phyloP scores from a whole-genome alignment of 805 yeast genomes.

The Pichia californica region DNA sequence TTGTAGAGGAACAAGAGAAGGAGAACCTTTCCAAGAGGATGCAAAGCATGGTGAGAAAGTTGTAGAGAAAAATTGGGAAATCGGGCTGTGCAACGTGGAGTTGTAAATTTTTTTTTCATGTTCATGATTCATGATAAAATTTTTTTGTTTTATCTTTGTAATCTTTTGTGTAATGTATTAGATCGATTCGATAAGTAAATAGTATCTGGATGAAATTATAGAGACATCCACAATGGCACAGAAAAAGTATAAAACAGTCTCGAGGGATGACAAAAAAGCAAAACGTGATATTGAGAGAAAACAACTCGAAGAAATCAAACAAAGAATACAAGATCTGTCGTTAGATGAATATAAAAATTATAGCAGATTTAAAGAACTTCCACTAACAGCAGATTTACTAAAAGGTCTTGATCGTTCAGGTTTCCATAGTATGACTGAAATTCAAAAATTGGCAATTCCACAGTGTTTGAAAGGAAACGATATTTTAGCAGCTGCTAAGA shows the following conservation, averaged over 20 bases:
- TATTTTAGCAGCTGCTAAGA: conserved; percentile 80
- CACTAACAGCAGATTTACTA: conserved; percentile 56
- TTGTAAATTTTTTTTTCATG: background rate
- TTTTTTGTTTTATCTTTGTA: conserved; percentile 1
- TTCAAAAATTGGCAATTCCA: conserved; percentile 77
- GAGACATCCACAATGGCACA: conserved; percentile 27
- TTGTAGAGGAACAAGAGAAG: conserved; percentile 16
- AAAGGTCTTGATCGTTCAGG: conserved; percentile 75
- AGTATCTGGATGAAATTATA: no score
- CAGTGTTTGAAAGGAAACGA: conserved; percentile 71
- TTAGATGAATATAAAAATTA: conserved; percentile 29
- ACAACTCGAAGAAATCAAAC: conserved; percentile 38
- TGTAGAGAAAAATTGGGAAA: background rate
- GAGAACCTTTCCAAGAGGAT: conserved; percentile 10
- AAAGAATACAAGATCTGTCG: conserved; percentile 49
- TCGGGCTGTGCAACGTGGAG: conserved; percentile 1
- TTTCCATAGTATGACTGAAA: conserved; percentile 74
- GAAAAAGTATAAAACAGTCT: conserved; percentile 22
- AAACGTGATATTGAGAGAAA: conserved; percentile 28
- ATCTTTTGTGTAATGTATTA: conserved; percentile 5
- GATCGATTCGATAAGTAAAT: no score
- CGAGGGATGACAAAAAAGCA: conserved; percentile 26
- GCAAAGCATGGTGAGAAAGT: conserved; percentile 14
- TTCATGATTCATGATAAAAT: no score
- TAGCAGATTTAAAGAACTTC: conserved; percentile 68